A percentile compares a stretch with the other conserved stretches of the same genome.
Conservation (phyloP, 495 filamentous ascomycete species). For the Physcia stellaris region DNA sequence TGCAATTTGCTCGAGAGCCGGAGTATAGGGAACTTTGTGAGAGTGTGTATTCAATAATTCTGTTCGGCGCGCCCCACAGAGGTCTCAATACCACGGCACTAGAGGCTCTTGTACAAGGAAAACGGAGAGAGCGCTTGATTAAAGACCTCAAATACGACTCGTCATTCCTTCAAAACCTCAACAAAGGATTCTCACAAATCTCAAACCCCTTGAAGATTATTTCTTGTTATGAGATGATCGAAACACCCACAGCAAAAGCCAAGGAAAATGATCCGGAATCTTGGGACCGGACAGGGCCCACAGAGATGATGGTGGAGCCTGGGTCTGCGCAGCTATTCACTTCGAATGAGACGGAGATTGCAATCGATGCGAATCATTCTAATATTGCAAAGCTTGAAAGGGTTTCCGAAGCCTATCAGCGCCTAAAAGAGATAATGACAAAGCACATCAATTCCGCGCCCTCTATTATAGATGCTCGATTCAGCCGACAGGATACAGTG, state of each 20-base stretch:
- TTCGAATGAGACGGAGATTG: slow-evolving; percentile 8
- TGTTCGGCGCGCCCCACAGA: slow-evolving; percentile 17
- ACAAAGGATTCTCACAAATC: slow-evolving; percentile 6
- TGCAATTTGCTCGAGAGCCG: no score
- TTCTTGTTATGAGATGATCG: slow-evolving; percentile 13
- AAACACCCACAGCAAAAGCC: slow-evolving; percentile 9
- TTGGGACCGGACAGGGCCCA: slow-evolving; percentile 14
- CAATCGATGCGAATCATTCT: slow-evolving; percentile 14
- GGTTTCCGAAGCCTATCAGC: not conserved
- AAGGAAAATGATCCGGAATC: slow-evolving; percentile 2
- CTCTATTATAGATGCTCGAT: not conserved
- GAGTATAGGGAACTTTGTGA: no score
- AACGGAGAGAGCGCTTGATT: slow-evolving; percentile 5
- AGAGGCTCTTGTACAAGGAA: slow-evolving; percentile 4
- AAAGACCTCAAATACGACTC: slow-evolving; percentile 13
- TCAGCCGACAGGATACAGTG: not conserved
- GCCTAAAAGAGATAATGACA: slow-evolving; percentile 1
- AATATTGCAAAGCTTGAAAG: slow-evolving; percentile 20
- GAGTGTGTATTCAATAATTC: slow-evolving; percentile 7
- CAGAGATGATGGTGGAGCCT: slow-evolving; percentile 11
- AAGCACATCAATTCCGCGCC: not conserved
- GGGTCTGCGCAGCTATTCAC: slow-evolving; percentile 13
- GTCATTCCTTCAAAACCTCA: slow-evolving; percentile 7
- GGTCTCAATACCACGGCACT: slow-evolving; percentile 13
- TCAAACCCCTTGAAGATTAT: slow-evolving; percentile 11